Percentiles rank a stretch among this genome's conserved stretches.
These are phyloP conservation scores for Ajuga reptans DNA, from an alignment of 305 asterid genomes.

Conservation along the genomic window DNA sequence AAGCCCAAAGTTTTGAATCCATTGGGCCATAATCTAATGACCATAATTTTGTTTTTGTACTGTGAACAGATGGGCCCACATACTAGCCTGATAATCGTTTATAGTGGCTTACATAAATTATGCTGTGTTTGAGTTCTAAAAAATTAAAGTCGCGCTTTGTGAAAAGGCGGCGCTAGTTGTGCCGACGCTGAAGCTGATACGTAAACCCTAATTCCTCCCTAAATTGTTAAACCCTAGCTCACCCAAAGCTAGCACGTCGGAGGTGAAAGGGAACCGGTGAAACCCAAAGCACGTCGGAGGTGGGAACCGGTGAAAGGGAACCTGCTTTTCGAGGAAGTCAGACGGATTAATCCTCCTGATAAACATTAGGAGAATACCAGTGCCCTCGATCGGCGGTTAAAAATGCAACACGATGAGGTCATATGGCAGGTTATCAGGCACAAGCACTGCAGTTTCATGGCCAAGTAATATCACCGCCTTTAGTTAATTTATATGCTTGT, in stretches of 20 bases:
- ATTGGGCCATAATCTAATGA: too few species aligned
- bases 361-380: neutral
- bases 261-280: neutral
- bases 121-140: too few species aligned
- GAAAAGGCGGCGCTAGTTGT: too few species aligned
- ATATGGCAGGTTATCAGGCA: slow-evolving; percentile 97
- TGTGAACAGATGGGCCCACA: too few species aligned
- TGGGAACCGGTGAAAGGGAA: neutral
- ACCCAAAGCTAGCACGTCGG: neutral
- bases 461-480: slow-evolving; percentile 38
- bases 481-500: neutral
- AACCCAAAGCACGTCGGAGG: neutral
- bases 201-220: too few species aligned
- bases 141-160: too few species aligned
- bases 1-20: too few species aligned
- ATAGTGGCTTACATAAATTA: too few species aligned
- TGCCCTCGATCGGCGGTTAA: neutral
- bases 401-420: slow-evolving; percentile 97
- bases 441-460: slow-evolving; percentile 94
- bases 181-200: too few species aligned
- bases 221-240: slow-evolving; percentile 18
- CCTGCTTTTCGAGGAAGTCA: neutral
- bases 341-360: neutral
- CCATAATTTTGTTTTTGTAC: too few species aligned
- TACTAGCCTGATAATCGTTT: too few species aligned